A percentile compares a stretch with the other conserved stretches of the same genome.
phyloP scores from a whole-genome alignment of 140 eudicot species.

The Stevia rebaudiana region DNA sequence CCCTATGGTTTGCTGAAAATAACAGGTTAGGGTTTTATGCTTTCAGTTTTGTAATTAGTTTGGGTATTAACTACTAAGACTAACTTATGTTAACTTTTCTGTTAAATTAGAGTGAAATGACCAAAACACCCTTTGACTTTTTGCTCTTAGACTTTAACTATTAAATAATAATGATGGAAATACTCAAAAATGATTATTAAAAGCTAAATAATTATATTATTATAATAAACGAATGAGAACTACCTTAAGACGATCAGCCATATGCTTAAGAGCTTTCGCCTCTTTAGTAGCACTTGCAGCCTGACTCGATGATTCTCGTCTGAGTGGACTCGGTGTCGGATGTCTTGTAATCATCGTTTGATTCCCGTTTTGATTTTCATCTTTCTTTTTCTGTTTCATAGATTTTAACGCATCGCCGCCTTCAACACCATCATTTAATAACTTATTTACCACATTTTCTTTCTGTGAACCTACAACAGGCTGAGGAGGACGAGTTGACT shows the following conservation, averaged over 20 bases:
- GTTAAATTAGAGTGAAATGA: too few species aligned
- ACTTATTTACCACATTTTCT: constrained; percentile 33
- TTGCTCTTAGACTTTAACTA: too few species aligned
- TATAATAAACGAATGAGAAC: not conserved
- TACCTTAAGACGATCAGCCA: constrained; percentile 98
- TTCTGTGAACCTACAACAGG: constrained; percentile 35
- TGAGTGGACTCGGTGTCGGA: constrained; percentile 65
- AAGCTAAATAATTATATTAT: not conserved
- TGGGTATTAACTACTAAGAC: too few species aligned
- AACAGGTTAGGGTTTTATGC: too few species aligned
- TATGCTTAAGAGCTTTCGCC: constrained; percentile 89
- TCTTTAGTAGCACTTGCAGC: constrained; percentile 90
- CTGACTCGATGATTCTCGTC: constrained; percentile 78
- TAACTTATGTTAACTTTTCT: too few species aligned
- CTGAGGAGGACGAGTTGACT: constrained; percentile 38
- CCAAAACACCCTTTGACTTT: too few species aligned
- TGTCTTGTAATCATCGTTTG: constrained; percentile 35
- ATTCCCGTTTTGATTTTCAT: constrained; percentile 47
- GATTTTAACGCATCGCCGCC: constrained; percentile 28
- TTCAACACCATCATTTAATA: constrained; percentile 21
- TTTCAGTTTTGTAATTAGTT: too few species aligned
- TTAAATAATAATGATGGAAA: too few species aligned
- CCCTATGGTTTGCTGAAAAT: too few species aligned
- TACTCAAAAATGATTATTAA: constrained; percentile 1
- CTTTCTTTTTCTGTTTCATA: constrained; percentile 44